Evolutionary conservation across 345 rosid species (phyloP).

Genomic region (Erodium maritimum): DNA sequence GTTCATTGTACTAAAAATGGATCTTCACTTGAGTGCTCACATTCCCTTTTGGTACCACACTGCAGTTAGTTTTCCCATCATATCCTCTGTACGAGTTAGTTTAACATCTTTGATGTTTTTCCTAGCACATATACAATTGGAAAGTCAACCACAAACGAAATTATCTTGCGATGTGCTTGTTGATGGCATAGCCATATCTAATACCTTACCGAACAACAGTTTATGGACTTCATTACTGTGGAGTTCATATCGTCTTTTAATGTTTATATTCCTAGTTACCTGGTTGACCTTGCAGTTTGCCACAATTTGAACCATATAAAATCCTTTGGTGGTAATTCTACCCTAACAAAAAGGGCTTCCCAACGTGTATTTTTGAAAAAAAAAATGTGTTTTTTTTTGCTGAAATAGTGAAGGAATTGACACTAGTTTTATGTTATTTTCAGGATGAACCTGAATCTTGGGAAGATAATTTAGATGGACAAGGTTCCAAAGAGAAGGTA

Average conservation of each 20-base stretch:
- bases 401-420: not conserved
- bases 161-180: not conserved
- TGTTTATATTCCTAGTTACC: not conserved
- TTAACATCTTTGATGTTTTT: not conserved
- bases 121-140: not conserved
- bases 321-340: not conserved
- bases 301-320: not conserved
- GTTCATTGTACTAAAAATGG: not conserved
- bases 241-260: not conserved
- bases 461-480: slow-evolving; percentile 46
- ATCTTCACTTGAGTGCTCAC: not conserved
- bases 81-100: not conserved
- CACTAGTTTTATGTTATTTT: slow-evolving; percentile 6
- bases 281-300: not conserved
- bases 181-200: not conserved
- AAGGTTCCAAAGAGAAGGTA: slow-evolving; percentile 40
- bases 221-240: not conserved
- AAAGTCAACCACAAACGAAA: not conserved
- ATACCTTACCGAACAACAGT: not conserved
- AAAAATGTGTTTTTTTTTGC: no score
- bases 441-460: slow-evolving; percentile 60
- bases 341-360: not conserved
- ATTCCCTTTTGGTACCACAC: not conserved
- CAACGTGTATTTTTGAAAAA: not conserved
- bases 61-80: not conserved